Evolutionary conservation across 2,329 filamentous ascomycete genomes (phyloP).

Genomic region (Waltergamsia citrina): DNA sequence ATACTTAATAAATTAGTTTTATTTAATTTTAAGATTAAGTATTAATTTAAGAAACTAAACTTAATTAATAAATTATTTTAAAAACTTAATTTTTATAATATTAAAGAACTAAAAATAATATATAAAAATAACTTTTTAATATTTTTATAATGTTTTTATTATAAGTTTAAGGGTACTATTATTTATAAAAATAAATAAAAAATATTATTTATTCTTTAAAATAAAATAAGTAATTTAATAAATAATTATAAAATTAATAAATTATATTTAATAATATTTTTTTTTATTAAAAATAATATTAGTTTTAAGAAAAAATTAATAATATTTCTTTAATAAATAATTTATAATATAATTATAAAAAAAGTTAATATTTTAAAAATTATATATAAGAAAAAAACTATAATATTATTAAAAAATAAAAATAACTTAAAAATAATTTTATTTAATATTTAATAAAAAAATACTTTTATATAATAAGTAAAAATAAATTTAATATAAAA

Average conservation of each 20-base stretch:
- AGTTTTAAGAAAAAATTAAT: too few species aligned
- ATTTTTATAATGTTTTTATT: background rate
- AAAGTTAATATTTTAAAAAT: background rate
- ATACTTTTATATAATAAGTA: too few species aligned
- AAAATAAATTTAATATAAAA: too few species aligned
- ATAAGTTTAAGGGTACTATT: background rate
- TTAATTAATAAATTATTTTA: constrained; percentile 2
- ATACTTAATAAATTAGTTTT: constrained; percentile 1
- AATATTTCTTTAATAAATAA: background rate
- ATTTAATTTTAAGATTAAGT: constrained; percentile 9
- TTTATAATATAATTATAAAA: too few species aligned
- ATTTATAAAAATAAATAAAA: too few species aligned
- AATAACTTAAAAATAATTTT: too few species aligned
- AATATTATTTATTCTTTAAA: too few species aligned
- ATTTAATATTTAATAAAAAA: too few species aligned
- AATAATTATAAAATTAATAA: too few species aligned
- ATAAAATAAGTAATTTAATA: too few species aligned
- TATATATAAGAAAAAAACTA: background rate
- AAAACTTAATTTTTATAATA: background rate
- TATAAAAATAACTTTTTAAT: background rate
- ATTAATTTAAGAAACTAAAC: constrained; percentile 14
- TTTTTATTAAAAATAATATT: too few species aligned
- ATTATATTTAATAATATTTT: too few species aligned
- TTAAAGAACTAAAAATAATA: background rate
- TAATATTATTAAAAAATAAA: background rate